Evolutionary conservation across 83 land plant species (phyloP), one percentile per base, ranked within the genome.

Genomic region (Thuja plicata): DNA sequence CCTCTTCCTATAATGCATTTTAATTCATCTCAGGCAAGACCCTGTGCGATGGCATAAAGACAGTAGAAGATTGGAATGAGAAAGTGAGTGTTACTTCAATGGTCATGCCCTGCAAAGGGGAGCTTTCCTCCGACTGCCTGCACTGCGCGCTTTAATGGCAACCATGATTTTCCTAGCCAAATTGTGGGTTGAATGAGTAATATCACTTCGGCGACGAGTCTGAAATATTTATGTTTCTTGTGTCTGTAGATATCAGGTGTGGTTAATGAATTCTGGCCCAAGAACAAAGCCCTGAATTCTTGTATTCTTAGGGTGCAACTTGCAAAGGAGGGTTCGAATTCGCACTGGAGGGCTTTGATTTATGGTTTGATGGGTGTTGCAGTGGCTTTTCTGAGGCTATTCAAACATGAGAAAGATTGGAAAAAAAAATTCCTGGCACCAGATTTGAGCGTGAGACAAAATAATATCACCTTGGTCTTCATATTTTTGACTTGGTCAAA

Each of bases 211-310:
- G 50, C 8, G 5, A 43, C 2, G 5, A 80, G 84, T 41, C 1
- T 40, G 45, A 80, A 88, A 40, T 90, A 89, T 84, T 90, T 81
- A 35, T 88, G 92, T 78, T 89, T 91, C 83, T 66, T 92, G 12
- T 55, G 92, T 30, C 40, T 92, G 35, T 94, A 94, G 80, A 93
- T 93, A 16, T 92, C 91, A 46, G 96, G 92, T 1, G 89, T 93
- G 40, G 93, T 89, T 3, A 94, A 94, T 77, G 87, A 88, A 35
- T 54, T 45, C 2, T 89, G 91, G 45, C 91, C 91, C 6, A 41
- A 43, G 11, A 57, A 71, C 80, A 88, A 55, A 46, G 43, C 24
- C 41, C 19, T 60, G 0, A 43, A 89, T 15, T 6, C 38, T 12
- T 92, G 94, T 80, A 57, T 88, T 32, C 82, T 92, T 27, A 89